Conservation (phyloP, 495 filamentous ascomycete genomes). For the Melanomma pulvis-pyrius region DNA sequence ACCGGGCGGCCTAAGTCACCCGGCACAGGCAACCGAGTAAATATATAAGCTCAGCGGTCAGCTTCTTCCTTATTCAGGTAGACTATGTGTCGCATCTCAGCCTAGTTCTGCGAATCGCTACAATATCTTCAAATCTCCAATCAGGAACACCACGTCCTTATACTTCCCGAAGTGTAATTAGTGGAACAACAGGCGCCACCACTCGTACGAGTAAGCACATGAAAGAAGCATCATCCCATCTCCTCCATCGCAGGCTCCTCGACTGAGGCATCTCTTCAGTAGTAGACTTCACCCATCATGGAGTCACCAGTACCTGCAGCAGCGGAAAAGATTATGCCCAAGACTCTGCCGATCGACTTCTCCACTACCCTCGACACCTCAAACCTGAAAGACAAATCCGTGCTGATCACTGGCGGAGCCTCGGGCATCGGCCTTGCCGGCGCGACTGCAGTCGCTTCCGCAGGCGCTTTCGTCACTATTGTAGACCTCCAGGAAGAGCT, state of each 20-base stretch:
- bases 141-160: too few relatives aligned
- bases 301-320: slow-evolving; percentile 1
- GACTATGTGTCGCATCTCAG: too few relatives aligned
- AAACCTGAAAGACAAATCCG: slow-evolving; percentile 23
- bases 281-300: background rate
- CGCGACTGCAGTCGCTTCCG: slow-evolving; percentile 6
- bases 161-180: too few relatives aligned
- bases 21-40: too few relatives aligned
- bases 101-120: too few relatives aligned
- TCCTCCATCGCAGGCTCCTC: background rate
- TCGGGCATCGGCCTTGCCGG: slow-evolving; percentile 25
- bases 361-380: slow-evolving; percentile 20
- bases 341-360: slow-evolving; percentile 13
- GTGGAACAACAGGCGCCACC: too few relatives aligned
- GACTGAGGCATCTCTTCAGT: background rate
- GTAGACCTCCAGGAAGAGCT: slow-evolving; percentile 28
- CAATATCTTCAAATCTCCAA: too few relatives aligned
- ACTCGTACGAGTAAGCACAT: too few relatives aligned
- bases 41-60: too few relatives aligned
- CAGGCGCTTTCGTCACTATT: slow-evolving; percentile 32
- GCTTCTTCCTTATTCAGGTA: too few relatives aligned
- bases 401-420: slow-evolving; percentile 36
- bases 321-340: slow-evolving; percentile 5
- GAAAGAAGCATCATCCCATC: too few relatives aligned
- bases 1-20: too few relatives aligned